Percentiles rank a stretch among this genome's conserved stretches.
Evolutionary conservation across 2,329 filamentous ascomycete genomes (phyloP).

Genomic region (Orbilia blumenaviensis): DNA sequence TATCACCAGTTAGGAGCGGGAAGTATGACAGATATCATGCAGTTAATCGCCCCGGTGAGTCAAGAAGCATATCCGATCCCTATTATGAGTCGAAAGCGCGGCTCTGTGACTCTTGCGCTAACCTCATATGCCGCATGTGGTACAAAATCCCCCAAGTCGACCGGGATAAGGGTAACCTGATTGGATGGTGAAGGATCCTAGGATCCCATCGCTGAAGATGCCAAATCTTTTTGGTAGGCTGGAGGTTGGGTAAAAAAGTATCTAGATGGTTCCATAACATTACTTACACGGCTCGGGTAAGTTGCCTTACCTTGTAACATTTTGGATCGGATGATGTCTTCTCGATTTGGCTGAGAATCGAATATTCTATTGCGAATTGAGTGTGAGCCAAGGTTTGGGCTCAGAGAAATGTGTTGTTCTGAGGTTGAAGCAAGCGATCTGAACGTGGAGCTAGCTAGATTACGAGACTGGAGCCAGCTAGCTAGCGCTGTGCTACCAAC

Average conservation of each 20-base stretch:
- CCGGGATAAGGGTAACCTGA: not conserved
- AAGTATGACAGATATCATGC: conserved; percentile 16
- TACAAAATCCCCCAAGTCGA: conserved; percentile 4
- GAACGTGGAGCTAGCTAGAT: not conserved
- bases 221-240: conserved; percentile 26
- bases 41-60: conserved; percentile 14
- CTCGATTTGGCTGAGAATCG: not conserved
- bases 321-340: conserved; percentile 22
- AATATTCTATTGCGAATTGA: too few species aligned
- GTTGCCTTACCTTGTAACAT: not conserved
- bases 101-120: conserved; percentile 46
- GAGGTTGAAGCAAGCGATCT: not conserved
- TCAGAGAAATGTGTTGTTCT: conserved; percentile 38
- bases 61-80: not conserved
- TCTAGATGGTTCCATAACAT: conserved; percentile 43
- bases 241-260: conserved; percentile 1
- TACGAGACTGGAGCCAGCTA: too few species aligned
- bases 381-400: conserved; percentile 16
- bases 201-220: conserved; percentile 11
- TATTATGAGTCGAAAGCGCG: conserved; percentile 25
- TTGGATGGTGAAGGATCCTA: conserved; percentile 1
- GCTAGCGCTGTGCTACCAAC: conserved; percentile 33
- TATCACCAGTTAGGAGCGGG: not conserved
- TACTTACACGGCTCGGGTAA: conserved; percentile 16
- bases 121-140: not conserved